These are phyloP conservation scores for Sugiyamaella paludigena DNA, from an alignment of 1,139 yeast species.

Conservation along the genomic window DNA sequence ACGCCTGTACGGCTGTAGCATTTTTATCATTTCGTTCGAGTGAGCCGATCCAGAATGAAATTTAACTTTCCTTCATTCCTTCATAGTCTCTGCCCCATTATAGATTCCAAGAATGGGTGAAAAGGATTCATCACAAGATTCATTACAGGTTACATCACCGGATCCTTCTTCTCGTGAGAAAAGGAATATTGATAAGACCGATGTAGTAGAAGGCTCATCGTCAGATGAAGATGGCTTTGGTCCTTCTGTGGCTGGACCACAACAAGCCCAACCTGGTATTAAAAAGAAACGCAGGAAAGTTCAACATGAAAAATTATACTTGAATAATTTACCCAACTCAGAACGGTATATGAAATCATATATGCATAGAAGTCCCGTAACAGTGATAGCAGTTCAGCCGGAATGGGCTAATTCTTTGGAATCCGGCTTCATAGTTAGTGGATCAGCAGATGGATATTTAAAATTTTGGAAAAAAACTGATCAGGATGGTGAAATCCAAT, in stretches of 20 bases:
- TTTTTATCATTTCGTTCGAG: no score
- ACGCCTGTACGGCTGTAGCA: no score
- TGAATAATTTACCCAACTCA: conserved; percentile 18
- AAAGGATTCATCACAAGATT: no score
- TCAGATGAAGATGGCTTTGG: conserved; percentile 26
- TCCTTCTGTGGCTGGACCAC: conserved; percentile 15
- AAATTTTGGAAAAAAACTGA: conserved; percentile 42
- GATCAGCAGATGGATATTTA: conserved; percentile 43
- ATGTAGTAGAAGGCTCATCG: neutral
- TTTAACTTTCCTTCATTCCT: no score
- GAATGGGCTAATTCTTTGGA: conserved; percentile 12
- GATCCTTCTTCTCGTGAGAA: no score
- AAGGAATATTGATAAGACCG: no score
- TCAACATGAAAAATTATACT: conserved; percentile 13
- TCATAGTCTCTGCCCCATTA: no score
- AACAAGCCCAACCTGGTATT: neutral
- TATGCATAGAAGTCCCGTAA: conserved; percentile 33
- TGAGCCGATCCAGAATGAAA: no score
- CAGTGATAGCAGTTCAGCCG: conserved; percentile 23
- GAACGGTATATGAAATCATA: conserved; percentile 28
- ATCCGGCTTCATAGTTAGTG: conserved; percentile 36
- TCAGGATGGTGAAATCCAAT: conserved; percentile 33
- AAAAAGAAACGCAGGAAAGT: conserved; percentile 17
- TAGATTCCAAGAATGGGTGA: no score
- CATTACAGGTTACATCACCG: no score